Percentiles rank a stretch among this genome's conserved stretches.
Conservation (phyloP, 1,284 basidiomycete species). For the Ustilago crameri region DNA sequence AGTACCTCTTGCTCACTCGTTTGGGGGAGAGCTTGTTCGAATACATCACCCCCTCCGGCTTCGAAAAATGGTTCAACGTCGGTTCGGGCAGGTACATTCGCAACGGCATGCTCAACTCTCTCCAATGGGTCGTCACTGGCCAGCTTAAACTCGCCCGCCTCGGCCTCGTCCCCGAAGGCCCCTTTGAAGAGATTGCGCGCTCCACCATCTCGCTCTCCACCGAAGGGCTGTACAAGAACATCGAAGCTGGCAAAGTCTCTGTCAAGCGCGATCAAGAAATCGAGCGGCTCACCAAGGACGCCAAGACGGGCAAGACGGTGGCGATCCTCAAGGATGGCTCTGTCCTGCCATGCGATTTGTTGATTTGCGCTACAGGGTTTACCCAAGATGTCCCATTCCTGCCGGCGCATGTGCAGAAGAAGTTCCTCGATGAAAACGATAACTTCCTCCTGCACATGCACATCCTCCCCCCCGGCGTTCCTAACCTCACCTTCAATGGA, state of each 20-base stretch:
- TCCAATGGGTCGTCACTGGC: slow-evolving; percentile 44
- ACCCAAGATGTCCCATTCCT: slow-evolving; percentile 56
- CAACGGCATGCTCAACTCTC: slow-evolving; percentile 48
- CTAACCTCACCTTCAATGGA: slow-evolving; percentile 59
- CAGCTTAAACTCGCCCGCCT: slow-evolving; percentile 48
- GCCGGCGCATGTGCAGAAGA: slow-evolving; percentile 30
- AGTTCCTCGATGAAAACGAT: slow-evolving; percentile 51
- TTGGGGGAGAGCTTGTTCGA: slow-evolving; percentile 57
- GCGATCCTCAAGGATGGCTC: slow-evolving; percentile 41
- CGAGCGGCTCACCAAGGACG: slow-evolving; percentile 12
- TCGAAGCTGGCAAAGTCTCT: slow-evolving; percentile 22
- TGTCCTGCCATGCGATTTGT: slow-evolving; percentile 38
- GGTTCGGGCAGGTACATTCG: slow-evolving; percentile 41
- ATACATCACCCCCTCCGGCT: slow-evolving; percentile 49
- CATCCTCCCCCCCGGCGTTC: slow-evolving; percentile 48
- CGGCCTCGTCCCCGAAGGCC: slow-evolving; percentile 45
- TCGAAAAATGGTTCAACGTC: slow-evolving; percentile 45
- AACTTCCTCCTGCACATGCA: slow-evolving; percentile 57
- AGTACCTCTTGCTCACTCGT: slow-evolving; percentile 55
- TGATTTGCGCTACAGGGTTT: slow-evolving; percentile 58
- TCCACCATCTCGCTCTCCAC: slow-evolving; percentile 57
- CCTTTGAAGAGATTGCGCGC: slow-evolving; percentile 57
- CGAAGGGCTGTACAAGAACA: slow-evolving; percentile 55
- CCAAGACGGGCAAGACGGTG: neutral
- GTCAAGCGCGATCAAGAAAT: slow-evolving; percentile 43